Evolutionary conservation across 1,284 basidiomycete genomes (phyloP).

Genomic region (Austropuccinia psidii): DNA sequence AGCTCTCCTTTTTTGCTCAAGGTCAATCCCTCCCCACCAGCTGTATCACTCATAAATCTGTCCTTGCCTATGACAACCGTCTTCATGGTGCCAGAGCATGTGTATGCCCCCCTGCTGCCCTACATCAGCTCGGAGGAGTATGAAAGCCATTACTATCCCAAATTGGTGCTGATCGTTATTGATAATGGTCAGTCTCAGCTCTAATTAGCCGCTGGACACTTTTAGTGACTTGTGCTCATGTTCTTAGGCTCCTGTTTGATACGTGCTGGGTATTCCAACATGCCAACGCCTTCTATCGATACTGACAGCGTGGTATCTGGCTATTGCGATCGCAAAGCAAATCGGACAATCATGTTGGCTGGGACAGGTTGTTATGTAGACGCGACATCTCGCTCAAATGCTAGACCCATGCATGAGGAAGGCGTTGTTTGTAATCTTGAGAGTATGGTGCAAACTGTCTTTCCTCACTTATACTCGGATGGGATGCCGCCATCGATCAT

Average conservation of each 20-base stretch:
- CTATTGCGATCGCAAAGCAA: constrained; percentile 77
- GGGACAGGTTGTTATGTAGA: constrained; percentile 77
- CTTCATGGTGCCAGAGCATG: constrained; percentile 29
- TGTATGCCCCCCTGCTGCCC: neutral
- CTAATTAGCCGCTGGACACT: neutral
- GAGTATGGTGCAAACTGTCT: constrained; percentile 61
- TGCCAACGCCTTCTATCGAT: constrained; percentile 51
- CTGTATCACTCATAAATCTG: constrained; percentile 19
- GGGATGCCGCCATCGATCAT: too few relatives aligned
- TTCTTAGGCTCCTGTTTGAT: constrained; percentile 61
- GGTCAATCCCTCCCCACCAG: constrained; percentile 18
- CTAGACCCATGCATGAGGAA: constrained; percentile 76
- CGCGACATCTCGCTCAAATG: constrained; percentile 66
- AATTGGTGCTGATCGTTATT: constrained; percentile 63
- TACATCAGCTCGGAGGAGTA: constrained; percentile 17
- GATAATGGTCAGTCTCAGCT: constrained; percentile 61
- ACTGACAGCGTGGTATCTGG: constrained; percentile 68
- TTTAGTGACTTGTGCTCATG: neutral
- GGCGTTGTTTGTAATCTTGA: constrained; percentile 83
- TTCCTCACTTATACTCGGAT: neutral
- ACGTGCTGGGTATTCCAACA: constrained; percentile 70
- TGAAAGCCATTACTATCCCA: constrained; percentile 3
- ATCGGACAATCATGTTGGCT: constrained; percentile 69
- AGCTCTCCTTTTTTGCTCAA: neutral
- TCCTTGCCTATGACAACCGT: constrained; percentile 17